Evolutionary conservation across 2,329 filamentous ascomycete species (phyloP).

Genomic region (Stylonectria norvegica): DNA sequence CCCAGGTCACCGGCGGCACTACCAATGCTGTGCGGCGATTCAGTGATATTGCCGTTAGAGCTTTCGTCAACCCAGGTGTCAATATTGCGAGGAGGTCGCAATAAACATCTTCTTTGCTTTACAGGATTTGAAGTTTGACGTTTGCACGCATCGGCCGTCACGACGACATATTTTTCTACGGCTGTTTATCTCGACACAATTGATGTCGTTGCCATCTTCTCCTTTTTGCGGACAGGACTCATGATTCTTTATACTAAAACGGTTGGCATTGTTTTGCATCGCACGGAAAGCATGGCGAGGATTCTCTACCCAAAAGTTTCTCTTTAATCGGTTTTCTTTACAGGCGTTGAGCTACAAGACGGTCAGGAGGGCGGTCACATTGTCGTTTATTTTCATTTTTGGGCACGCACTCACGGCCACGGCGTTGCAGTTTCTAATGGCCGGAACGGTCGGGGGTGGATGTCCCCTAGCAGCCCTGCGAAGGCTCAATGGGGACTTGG

Average conservation of each 20-base stretch:
- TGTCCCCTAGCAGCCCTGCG: too few relatives aligned
- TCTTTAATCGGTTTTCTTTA: conserved; percentile 15
- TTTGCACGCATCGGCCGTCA: too few relatives aligned
- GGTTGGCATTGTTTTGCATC: conserved; percentile 19
- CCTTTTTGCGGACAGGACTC: neutral
- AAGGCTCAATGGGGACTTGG: too few relatives aligned
- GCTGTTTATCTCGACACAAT: neutral
- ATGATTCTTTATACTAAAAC: conserved; percentile 12
- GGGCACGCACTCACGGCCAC: conserved; percentile 16
- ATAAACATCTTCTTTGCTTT: conserved; percentile 1
- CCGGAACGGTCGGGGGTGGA: too few relatives aligned
- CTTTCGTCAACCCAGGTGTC: conserved; percentile 53
- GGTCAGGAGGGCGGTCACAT: conserved; percentile 19
- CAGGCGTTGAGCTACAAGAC: conserved; percentile 24
- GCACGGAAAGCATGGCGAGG: conserved; percentile 34
- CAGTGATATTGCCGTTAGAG: conserved; percentile 62
- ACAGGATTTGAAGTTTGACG: too few relatives aligned
- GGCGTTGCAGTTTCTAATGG: conserved; percentile 24
- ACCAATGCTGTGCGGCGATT: conserved; percentile 71
- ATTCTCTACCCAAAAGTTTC: conserved; percentile 26
- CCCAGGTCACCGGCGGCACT: conserved; percentile 62
- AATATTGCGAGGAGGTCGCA: conserved; percentile 39
- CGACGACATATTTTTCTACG: neutral
- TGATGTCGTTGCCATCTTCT: neutral
- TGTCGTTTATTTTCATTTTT: conserved; percentile 19